Base-by-base conservation (phyloP, 108 stramenopile genomes). In the Pseudonitzschia multiseries region DNA sequence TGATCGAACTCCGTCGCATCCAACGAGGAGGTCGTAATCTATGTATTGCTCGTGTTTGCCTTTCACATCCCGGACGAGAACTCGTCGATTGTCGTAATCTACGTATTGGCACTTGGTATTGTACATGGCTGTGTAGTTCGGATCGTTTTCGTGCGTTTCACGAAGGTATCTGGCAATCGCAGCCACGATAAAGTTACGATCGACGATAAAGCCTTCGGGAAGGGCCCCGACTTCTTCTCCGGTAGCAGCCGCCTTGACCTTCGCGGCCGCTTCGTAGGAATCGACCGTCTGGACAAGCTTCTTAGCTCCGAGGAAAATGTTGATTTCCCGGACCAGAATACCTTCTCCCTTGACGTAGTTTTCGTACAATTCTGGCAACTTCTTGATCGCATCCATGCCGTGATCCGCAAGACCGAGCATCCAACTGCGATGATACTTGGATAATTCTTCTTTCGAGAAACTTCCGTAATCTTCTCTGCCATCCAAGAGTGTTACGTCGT, bases 111-210 rank as follows among this genome's bases (percentile, higher is more conserved):
- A 43, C 18, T 81, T 80, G 15, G 57, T 59, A 26, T 6, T 77
- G 81, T 1, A 79, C 48, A 51, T 84, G 81, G 22, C 65, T 42
- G 26, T 70, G 65, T 2, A 31, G 22, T 22, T 65, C 6, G 21
- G 32, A 65, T 87, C 81, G 27, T 78, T 61, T 13, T 76, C 76
- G 31, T 59, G 57, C 29, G 57, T 59, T 5, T 59, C 57, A 8
- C 57, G 21, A 14, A 59, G 22, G 60, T 83, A 87, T 65, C 86
- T 43, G 1, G 83, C 69, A 33, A 87, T 29, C 1, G 83, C 86
- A 24, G 86, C 86, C 22, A 79, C 77, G 48, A 87, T 81, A 61
- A 79, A 84, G 69, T 87, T 87, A 8, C 86, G 44, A 73, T 87
- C 86, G 21, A 87, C 84, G 72, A 82, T 84, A 50, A 83, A 87